Conservation (phyloP, 108 stramenopile species). For the Conticribra weissflogii region DNA sequence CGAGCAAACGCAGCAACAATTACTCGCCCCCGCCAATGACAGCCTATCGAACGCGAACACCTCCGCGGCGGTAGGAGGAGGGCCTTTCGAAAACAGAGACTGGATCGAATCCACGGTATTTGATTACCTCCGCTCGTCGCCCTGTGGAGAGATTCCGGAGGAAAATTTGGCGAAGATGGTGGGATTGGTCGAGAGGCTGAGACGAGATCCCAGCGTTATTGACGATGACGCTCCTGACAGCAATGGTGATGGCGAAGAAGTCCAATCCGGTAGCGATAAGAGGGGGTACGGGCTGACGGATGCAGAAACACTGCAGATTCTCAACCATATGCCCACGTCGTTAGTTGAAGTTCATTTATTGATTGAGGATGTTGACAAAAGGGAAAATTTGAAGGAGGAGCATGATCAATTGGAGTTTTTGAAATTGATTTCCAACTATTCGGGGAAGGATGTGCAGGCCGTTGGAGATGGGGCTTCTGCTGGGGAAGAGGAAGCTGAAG, state of each 20-base stretch:
- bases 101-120: slow-evolving; percentile 79
- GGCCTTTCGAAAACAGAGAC: slow-evolving; percentile 64
- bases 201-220: slow-evolving; percentile 5
- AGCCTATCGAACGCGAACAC: background rate
- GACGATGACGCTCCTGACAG: no score
- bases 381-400: slow-evolving; percentile 54
- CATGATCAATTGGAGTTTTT: slow-evolving; percentile 63
- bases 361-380: slow-evolving; percentile 71
- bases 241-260: no score
- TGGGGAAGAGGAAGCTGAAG: no score
- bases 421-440: slow-evolving; percentile 59
- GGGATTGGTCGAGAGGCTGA: slow-evolving; percentile 36
- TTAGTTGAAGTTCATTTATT: slow-evolving; percentile 81
- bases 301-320: slow-evolving; percentile 79
- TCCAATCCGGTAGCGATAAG: slow-evolving; percentile 2
- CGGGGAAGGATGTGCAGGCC: slow-evolving; percentile 23
- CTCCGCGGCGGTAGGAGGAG: background rate
- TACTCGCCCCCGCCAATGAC: no score
- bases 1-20: no score
- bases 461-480: no score
- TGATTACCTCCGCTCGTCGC: slow-evolving; percentile 66
- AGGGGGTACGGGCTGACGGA: slow-evolving; percentile 71
- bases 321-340: slow-evolving; percentile 84
- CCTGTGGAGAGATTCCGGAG: slow-evolving; percentile 52
- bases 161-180: slow-evolving; percentile 40